Evolutionary conservation across 345 rosid genomes (phyloP).

Genomic region (Reutealis trisperma): DNA sequence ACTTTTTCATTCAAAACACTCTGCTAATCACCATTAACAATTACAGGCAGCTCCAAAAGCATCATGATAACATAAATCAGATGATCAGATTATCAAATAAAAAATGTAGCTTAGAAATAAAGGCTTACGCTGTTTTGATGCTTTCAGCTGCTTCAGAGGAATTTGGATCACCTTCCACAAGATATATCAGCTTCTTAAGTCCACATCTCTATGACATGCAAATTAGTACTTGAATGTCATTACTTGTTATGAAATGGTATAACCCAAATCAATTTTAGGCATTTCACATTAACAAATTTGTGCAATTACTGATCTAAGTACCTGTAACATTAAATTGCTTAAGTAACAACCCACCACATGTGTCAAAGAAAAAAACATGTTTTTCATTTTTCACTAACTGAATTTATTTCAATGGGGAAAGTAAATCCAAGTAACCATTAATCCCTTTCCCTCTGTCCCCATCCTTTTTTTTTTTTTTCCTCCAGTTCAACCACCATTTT

Average conservation of each 20-base stretch:
- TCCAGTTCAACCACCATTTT: no score
- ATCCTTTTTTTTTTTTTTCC: no score
- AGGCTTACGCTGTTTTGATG: conserved; percentile 81
- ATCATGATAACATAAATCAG: neutral
- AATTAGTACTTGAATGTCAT: neutral
- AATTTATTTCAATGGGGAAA: neutral
- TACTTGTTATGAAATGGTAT: neutral
- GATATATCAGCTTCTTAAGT: conserved; percentile 79
- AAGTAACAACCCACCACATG: neutral
- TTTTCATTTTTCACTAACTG: neutral
- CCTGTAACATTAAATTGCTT: neutral
- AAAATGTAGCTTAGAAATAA: neutral
- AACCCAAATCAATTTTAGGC: conserved; percentile 2
- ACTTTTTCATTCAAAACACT: neutral
- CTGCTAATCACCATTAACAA: no score
- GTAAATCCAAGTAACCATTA: neutral
- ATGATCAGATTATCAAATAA: neutral
- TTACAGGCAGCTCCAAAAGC: neutral
- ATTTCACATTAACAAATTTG: conserved; percentile 6
- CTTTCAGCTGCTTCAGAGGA: conserved; percentile 81
- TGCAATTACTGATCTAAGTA: neutral
- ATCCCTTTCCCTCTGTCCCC: no score
- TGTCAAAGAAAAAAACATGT: neutral
- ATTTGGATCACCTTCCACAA: conserved; percentile 92
- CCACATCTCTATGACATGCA: conserved; percentile 63